phyloP scores from a whole-genome alignment of 2,329 filamentous ascomycete genomes.

The Sporothrix curviconia region DNA sequence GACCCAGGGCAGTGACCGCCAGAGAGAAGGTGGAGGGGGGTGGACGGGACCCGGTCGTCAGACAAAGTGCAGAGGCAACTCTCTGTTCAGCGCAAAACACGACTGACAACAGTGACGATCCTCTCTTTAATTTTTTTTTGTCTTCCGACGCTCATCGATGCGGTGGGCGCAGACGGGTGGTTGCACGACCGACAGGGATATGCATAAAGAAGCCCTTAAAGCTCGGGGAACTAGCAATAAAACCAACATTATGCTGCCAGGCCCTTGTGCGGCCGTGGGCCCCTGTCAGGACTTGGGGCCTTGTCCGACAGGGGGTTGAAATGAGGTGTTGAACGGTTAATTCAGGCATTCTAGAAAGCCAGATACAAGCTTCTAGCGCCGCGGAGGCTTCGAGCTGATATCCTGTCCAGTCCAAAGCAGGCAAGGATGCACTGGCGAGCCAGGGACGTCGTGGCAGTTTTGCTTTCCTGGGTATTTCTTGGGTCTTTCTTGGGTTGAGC shows the following conservation, averaged over 20 bases:
- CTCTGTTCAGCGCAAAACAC: no score
- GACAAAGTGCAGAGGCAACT: no score
- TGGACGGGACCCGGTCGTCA: neutral
- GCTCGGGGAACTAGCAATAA: conserved; percentile 41
- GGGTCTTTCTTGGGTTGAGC: no score
- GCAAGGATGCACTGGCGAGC: neutral
- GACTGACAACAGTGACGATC: neutral
- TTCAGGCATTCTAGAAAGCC: conserved; percentile 30
- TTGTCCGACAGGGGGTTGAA: conserved; percentile 19
- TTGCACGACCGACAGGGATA: conserved; percentile 24
- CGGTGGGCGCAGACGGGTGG: conserved; percentile 18
- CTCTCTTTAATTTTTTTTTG: no score
- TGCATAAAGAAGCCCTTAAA: conserved; percentile 43
- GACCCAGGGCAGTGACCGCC: neutral
- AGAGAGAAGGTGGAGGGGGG: neutral
- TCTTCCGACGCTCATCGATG: no score
- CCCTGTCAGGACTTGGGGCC: neutral
- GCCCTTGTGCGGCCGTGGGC: conserved; percentile 3
- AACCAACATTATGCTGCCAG: conserved; percentile 39
- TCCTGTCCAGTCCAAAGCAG: neutral
- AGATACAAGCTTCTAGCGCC: conserved; percentile 30
- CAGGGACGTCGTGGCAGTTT: neutral
- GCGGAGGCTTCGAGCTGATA: neutral
- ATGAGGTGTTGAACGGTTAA: conserved; percentile 14
- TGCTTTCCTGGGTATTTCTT: neutral